Evolutionary conservation across 257 asterid species (phyloP), one percentile per base, ranked within the genome.

Genomic region (Prunella vulgaris): DNA sequence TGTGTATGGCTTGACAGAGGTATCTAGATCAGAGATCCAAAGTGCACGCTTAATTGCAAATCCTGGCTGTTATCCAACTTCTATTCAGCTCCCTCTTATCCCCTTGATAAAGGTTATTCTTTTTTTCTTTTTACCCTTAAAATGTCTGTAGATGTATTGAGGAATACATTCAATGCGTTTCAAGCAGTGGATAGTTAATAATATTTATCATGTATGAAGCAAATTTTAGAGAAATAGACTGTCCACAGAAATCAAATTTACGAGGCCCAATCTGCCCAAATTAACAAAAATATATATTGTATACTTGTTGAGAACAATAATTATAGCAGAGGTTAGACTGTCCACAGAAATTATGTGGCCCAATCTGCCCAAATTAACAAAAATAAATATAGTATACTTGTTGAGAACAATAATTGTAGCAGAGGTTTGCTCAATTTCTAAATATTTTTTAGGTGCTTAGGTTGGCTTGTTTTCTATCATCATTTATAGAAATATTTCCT

Each of bases 31-130:
- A 10, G 83, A 86, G 54, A 90, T 93, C 40, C 83, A 82, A 78
- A 80, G 61, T 77, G 97, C 97, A 9, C 93, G 90, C 52, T 74
- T 93, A 65, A 86, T 93, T 71, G 98, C 98, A 44, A 93, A 93
- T 82, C 98, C 98, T 66, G 97, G 98, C 61, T 93, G 98, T 66
- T 93, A 93, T 72, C 98, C 98, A 14, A 90, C 98, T 37, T 83
- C 98, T 70, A 59, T 90, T 76, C 98, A 93, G 81, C 87, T 90
- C 77, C 98, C 98, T 35, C 95, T 88, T 74, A 60, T 90, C 53
- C 98, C 98, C 24, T 85, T 90, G 87, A 75, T 93, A 54, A 86
- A 88, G 95, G 98, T 88, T 7, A 2, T 74, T 14, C 79, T 21
- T 69, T 30, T 70, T 69, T n/a, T n/a, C n/a, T 37, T 30, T 64